Conservation (phyloP, 768 basidiomycete species). For the Phylloporus rhodoxanthus region DNA sequence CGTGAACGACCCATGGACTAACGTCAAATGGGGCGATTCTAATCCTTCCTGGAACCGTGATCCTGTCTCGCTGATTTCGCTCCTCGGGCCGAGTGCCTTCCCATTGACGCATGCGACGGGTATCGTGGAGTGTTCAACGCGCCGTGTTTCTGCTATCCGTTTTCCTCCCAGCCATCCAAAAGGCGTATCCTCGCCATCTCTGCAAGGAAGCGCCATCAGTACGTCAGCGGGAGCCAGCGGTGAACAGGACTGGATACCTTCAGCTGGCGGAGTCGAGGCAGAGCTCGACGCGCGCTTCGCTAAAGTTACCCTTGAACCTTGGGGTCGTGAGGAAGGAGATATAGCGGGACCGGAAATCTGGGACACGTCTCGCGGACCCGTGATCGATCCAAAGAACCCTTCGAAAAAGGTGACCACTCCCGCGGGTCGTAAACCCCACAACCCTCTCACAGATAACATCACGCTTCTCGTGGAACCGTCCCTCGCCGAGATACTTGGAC, state of each 20-base stretch:
- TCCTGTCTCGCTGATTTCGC: slow-evolving; percentile 27
- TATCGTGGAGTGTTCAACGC: slow-evolving; percentile 59
- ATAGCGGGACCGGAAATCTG: slow-evolving; percentile 34
- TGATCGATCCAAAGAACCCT: slow-evolving; percentile 21
- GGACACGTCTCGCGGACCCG: slow-evolving; percentile 34
- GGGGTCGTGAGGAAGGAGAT: slow-evolving; percentile 40
- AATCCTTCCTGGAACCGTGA: slow-evolving; percentile 24
- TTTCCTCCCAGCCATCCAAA: slow-evolving; percentile 31
- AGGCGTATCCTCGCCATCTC: neutral
- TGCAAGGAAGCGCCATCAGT: neutral
- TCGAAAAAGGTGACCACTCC: slow-evolving; percentile 7
- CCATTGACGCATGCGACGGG: slow-evolving; percentile 61
- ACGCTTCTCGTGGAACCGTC: slow-evolving; percentile 49
- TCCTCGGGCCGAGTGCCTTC: slow-evolving; percentile 52
- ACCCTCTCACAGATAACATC: slow-evolving; percentile 54
- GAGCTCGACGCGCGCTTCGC: slow-evolving; percentile 44
- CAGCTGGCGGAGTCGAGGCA: slow-evolving; percentile 36
- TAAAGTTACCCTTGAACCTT: slow-evolving; percentile 50
- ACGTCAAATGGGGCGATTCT: slow-evolving; percentile 12
- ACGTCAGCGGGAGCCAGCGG: slow-evolving; percentile 6
- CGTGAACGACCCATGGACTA: neutral
- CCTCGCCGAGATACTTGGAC: slow-evolving; percentile 35
- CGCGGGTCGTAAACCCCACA: slow-evolving; percentile 32
- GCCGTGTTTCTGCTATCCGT: slow-evolving; percentile 46
- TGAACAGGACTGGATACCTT: slow-evolving; percentile 14